Percentiles rank a stretch among this genome's conserved stretches.
Conservation (phyloP, 768 basidiomycete genomes). For the Psilocybe azurescens region DNA sequence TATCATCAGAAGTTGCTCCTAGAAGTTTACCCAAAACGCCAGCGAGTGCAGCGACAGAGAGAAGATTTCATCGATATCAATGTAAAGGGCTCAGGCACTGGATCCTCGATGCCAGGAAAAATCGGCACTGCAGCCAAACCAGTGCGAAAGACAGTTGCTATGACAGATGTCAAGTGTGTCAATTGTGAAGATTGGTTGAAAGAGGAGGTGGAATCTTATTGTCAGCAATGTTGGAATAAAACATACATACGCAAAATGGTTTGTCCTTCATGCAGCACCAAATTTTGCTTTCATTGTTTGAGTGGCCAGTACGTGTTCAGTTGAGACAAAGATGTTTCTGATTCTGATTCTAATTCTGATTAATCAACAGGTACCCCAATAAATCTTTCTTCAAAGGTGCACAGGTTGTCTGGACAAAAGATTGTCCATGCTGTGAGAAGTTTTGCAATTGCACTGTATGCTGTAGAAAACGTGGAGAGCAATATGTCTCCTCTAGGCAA, state of each 20-base stretch:
- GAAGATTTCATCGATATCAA: not conserved
- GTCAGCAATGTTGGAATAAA: slow-evolving; percentile 23
- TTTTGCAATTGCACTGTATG: slow-evolving; percentile 57
- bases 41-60: not conserved
- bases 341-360: not conserved
- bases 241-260: slow-evolving; percentile 16
- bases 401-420: slow-evolving; percentile 24
- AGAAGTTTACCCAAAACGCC: not conserved
- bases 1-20: not conserved
- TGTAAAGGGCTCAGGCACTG: not conserved
- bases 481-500: slow-evolving; percentile 33
- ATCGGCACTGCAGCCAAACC: not conserved
- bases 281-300: slow-evolving; percentile 21
- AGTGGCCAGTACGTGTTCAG: slow-evolving; percentile 19
- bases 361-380: slow-evolving; percentile 31
- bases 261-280: slow-evolving; percentile 23
- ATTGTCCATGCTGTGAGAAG: slow-evolving; percentile 50
- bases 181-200: not conserved
- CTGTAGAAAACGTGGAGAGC: slow-evolving; percentile 48
- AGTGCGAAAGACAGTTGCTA: not conserved
- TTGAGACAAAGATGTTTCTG: not conserved
- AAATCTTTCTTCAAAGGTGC: slow-evolving; percentile 22
- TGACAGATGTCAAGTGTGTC: not conserved
- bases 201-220: not conserved
- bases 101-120: not conserved